phyloP scores from a whole-genome alignment of 495 filamentous ascomycete genomes.

The Barbatosphaeria neglecta region DNA sequence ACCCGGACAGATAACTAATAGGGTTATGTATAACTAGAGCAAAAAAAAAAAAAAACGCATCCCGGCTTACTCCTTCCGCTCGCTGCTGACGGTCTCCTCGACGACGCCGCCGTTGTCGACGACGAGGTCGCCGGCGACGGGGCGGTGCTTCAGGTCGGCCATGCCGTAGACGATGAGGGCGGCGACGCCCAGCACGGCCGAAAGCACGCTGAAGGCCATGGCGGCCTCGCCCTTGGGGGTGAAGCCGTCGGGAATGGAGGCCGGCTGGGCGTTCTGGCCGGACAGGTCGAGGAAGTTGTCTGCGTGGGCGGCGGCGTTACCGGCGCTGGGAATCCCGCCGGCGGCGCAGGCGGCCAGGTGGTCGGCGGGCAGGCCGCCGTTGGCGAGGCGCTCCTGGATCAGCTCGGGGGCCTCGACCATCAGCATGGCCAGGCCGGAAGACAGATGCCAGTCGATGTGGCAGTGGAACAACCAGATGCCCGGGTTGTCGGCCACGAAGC shows the following conservation, averaged over 20 bases:
- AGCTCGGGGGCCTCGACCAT: constrained; percentile 46
- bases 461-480: constrained; percentile 45
- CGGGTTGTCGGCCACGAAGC: constrained; percentile 44
- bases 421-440: constrained; percentile 43
- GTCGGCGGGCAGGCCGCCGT: constrained; percentile 40
- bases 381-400: constrained; percentile 26
- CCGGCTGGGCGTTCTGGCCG: constrained; percentile 15
- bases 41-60: neutral
- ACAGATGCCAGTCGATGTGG: constrained; percentile 47
- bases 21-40: neutral
- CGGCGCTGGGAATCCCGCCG: constrained; percentile 26
- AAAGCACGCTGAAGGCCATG: constrained; percentile 46
- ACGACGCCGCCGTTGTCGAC: neutral
- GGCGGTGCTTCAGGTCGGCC: neutral
- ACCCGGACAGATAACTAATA: too few relatives aligned
- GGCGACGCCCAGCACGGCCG: constrained; percentile 40
- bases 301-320: constrained; percentile 58
- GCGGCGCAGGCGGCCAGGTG: constrained; percentile 40
- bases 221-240: constrained; percentile 51
- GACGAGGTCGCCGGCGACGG: neutral
- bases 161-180: neutral
- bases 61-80: neutral
- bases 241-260: constrained; percentile 24
- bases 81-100: neutral
- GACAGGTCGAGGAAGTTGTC: constrained; percentile 44